Evolutionary conservation across 1,284 basidiomycete genomes (phyloP).

Genomic region (Takashimella tepidaria): DNA sequence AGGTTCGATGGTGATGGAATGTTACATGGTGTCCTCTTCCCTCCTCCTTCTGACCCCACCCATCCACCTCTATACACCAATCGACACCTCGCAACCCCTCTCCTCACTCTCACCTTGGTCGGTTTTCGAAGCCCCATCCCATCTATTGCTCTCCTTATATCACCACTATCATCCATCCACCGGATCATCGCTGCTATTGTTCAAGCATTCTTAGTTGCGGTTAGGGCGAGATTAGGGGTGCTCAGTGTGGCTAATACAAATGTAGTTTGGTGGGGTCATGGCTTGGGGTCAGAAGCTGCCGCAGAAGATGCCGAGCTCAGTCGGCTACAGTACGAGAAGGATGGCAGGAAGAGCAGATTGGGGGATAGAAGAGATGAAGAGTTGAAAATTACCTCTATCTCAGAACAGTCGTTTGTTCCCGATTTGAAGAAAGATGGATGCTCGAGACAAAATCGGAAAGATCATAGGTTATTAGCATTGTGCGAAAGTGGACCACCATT

Average conservation of each 20-base stretch:
- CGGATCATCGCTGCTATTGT: slow-evolving; percentile 46
- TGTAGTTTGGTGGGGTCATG: slow-evolving; percentile 46
- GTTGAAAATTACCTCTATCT: too few species aligned
- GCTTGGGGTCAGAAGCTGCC: slow-evolving; percentile 24
- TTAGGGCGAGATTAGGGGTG: slow-evolving; percentile 37
- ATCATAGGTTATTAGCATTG: slow-evolving; percentile 48
- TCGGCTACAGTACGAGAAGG: slow-evolving; percentile 3
- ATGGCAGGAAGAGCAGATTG: not conserved
- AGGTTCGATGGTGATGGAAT: slow-evolving; percentile 51
- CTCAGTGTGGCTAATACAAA: slow-evolving; percentile 52
- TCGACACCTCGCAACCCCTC: slow-evolving; percentile 35
- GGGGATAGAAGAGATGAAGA: too few species aligned
- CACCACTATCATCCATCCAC: slow-evolving; percentile 46
- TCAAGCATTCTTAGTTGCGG: slow-evolving; percentile 43
- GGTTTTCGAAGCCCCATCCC: slow-evolving; percentile 47
- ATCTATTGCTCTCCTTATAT: slow-evolving; percentile 51
- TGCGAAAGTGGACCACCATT: slow-evolving; percentile 52
- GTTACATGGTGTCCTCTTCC: slow-evolving; percentile 52
- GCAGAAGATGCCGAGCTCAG: slow-evolving; percentile 12
- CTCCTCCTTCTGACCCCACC: slow-evolving; percentile 7
- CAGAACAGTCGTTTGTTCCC: not conserved
- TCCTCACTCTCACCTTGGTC: slow-evolving; percentile 29
- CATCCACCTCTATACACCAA: slow-evolving; percentile 27
- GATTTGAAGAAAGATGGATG: not conserved
- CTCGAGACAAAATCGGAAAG: slow-evolving; percentile 2